Conservation (phyloP, 441 rosid genomes). For the Gossypium aridum region DNA sequence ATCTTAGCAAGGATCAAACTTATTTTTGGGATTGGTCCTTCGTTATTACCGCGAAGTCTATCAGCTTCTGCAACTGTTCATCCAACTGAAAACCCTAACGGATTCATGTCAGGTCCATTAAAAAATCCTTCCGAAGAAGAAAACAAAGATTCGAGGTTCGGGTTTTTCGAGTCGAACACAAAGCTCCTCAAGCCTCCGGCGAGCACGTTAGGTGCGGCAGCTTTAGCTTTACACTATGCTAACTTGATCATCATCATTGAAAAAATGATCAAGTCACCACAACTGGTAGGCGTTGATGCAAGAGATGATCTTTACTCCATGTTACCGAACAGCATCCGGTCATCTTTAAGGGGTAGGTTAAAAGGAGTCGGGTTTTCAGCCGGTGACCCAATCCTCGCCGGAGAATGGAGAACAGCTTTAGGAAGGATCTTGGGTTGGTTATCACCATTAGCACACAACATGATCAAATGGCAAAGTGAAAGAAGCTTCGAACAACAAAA, state of each 20-base stretch:
- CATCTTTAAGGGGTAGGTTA: slow-evolving; percentile 50
- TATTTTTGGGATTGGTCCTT: slow-evolving; percentile 62
- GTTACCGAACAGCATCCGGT: slow-evolving; percentile 72
- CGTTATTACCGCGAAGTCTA: slow-evolving; percentile 55
- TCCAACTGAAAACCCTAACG: slow-evolving; percentile 51
- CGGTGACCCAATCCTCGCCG: slow-evolving; percentile 64
- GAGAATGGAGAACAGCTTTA: slow-evolving; percentile 79
- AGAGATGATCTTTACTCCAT: slow-evolving; percentile 84
- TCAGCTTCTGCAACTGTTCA: slow-evolving; percentile 69
- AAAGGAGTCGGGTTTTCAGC: slow-evolving; percentile 79
- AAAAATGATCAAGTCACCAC: slow-evolving; percentile 92
- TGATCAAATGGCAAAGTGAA: slow-evolving; percentile 95
- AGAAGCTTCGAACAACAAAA: slow-evolving; percentile 86
- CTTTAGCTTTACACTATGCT: slow-evolving; percentile 75
- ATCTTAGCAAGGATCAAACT: slow-evolving; percentile 61
- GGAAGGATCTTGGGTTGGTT: slow-evolving; percentile 75
- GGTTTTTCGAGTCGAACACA: slow-evolving; percentile 67
- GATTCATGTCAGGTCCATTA: slow-evolving; percentile 36
- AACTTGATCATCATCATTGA: slow-evolving; percentile 79
- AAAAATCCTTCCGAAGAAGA: slow-evolving; percentile 17
- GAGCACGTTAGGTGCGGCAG: slow-evolving; percentile 72
- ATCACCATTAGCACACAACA: slow-evolving; percentile 83
- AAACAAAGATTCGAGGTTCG: slow-evolving; percentile 11
- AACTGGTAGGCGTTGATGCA: slow-evolving; percentile 79
- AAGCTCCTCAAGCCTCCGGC: slow-evolving; percentile 64